Conservation (phyloP, 2,329 filamentous ascomycete species). For the Fusarium austroafricanum region DNA sequence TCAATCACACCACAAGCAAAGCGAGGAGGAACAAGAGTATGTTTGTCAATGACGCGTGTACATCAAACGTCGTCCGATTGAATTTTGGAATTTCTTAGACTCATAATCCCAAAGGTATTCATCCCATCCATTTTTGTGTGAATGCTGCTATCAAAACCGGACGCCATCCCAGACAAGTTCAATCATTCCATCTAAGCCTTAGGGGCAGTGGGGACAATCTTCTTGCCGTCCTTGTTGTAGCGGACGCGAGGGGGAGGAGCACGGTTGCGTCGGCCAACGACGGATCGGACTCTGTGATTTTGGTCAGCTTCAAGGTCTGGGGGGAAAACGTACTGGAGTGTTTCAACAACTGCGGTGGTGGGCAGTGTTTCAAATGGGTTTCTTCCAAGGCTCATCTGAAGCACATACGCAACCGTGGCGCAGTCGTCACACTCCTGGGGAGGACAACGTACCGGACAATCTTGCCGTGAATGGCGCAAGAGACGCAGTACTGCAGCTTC, state of each 20-base stretch:
- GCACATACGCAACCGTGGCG: slow-evolving; percentile 59
- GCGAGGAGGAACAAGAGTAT: background rate
- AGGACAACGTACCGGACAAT: slow-evolving; percentile 95
- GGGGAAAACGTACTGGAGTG: slow-evolving; percentile 43
- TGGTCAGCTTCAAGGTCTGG: slow-evolving; percentile 55
- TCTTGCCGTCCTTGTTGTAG: slow-evolving; percentile 99
- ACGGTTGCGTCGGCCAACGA: slow-evolving; percentile 97
- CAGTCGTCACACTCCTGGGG: slow-evolving; percentile 69
- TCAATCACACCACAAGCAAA: background rate
- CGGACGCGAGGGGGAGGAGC: slow-evolving; percentile 96
- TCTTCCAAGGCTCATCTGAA: slow-evolving; percentile 72
- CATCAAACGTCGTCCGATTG: slow-evolving; percentile 46
- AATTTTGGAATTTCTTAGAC: slow-evolving; percentile 48
- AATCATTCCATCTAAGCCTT: slow-evolving; percentile 54
- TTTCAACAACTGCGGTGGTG: slow-evolving; percentile 21
- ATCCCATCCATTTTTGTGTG: slow-evolving; percentile 52
- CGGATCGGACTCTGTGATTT: slow-evolving; percentile 86
- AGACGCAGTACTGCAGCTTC: slow-evolving; percentile 99
- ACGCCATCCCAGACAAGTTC: slow-evolving; percentile 51
- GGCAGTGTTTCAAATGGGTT: slow-evolving; percentile 53
- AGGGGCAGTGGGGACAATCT: slow-evolving; percentile 82
- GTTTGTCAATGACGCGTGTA: slow-evolving; percentile 35
- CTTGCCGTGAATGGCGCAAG: slow-evolving; percentile 99
- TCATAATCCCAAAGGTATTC: slow-evolving; percentile 51
- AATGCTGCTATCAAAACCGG: slow-evolving; percentile 55